A percentile compares a stretch with the other conserved stretches of the same genome.
phyloP scores from a whole-genome alignment of 2,329 filamentous ascomycete species.

The Alternaria atra region DNA sequence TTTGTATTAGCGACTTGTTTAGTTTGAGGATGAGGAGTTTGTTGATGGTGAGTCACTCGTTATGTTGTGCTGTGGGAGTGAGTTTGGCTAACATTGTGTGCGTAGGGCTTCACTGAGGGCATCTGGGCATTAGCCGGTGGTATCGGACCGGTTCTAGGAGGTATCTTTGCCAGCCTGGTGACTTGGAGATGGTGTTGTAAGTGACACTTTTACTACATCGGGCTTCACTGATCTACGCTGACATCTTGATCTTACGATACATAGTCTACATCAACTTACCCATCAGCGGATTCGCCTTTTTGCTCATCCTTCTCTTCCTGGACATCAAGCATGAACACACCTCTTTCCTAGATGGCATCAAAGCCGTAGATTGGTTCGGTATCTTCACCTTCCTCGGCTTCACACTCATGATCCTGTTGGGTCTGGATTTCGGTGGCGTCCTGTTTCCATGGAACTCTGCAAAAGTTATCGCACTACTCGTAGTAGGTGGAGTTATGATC shows the following conservation, averaged over 20 bases:
- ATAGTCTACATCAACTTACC: conserved; percentile 65
- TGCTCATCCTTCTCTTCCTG: conserved; percentile 62
- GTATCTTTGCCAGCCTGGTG: conserved; percentile 57
- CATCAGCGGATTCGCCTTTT: conserved; percentile 59
- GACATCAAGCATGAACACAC: conserved; percentile 66
- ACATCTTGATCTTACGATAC: not conserved
- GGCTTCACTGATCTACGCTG: not conserved
- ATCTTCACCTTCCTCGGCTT: conserved; percentile 61
- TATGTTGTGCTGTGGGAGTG: not conserved
- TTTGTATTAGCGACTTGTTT: conserved; percentile 71
- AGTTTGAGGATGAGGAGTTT: conserved; percentile 62
- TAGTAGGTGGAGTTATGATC: conserved; percentile 60
- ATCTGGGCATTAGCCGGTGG: conserved; percentile 66
- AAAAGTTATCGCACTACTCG: conserved; percentile 64
- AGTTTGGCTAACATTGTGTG: not conserved
- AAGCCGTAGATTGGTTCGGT: conserved; percentile 64
- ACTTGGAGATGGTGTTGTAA: conserved; percentile 63
- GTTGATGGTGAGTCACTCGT: conserved; percentile 48
- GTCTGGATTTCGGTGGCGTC: conserved; percentile 63
- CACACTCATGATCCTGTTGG: conserved; percentile 62
- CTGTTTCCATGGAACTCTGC: conserved; percentile 63
- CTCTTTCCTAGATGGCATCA: conserved; percentile 57
- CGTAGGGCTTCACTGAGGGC: conserved; percentile 57
- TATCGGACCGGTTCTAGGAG: conserved; percentile 63
- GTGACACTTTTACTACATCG: conserved; percentile 13